Base-by-base conservation (phyloP, 2,329 filamentous ascomycete genomes). In the Spiromastix sp. region DNA sequence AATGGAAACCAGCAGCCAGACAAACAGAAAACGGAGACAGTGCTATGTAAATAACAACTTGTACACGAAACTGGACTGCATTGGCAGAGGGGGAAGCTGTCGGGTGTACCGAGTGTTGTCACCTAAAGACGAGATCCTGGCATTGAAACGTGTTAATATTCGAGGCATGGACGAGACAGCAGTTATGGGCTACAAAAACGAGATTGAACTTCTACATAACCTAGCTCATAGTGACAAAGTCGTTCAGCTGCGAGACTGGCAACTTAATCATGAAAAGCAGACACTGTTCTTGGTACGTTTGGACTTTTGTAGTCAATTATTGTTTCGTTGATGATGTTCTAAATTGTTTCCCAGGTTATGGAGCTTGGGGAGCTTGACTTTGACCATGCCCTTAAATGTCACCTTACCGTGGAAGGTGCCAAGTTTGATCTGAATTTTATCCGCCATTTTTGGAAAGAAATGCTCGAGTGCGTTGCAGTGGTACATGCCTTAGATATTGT, bases 401-500 rank as follows among this genome's bases (percentile, higher is more conserved):
- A 78, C 8, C 66, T 83, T 49, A 84, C 78, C 49, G 72, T 69
- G 0, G 79, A 86, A 40, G 74, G 81, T 35, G 74, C 82, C 29
- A 74, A 71, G 40, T 80, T 96, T 41, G 89, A 96, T 54, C 72
- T 85, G 2, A 84, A 81, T 37, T 95, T 95, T 56, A 85, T 91
- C 9, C 81, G 89, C n/a, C 91, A 83, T 61, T 93, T 93, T 67
- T 98, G 91, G 91, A 89, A 93, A 58, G 91, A 98, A 61, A 96
- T 98, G 89, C 78, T 98, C 12, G 85, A 94, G 56, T 96, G 91
- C 55, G 76, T 98, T 4, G 75, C 82, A 46, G 76, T 87, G 1
- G 86, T 98, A 1, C 91, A 98, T 55, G 74, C 81, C 11, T 71
- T 80, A 55, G 86, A 94, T 52, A 86, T 98, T 43, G 89, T 98